Conservation (phyloP, 306 rosid genomes). For the Quercus mongolica region DNA sequence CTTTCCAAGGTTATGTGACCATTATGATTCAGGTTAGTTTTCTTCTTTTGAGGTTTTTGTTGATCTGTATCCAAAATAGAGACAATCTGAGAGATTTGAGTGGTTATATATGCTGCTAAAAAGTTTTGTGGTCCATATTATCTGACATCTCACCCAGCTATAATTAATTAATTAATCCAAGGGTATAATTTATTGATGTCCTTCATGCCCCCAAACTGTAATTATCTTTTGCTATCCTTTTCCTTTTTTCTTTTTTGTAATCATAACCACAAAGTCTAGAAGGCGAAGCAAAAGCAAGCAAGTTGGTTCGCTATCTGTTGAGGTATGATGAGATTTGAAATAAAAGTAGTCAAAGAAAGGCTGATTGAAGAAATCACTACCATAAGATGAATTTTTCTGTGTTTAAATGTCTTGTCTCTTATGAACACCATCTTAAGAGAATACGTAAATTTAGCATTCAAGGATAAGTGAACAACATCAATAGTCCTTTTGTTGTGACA, state of each 20-base stretch:
- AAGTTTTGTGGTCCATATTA: neutral
- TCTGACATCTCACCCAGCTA: neutral
- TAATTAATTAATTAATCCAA: neutral
- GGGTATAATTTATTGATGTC: neutral
- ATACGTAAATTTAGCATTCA: neutral
- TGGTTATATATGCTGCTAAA: neutral
- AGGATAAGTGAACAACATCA: neutral
- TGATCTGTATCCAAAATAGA: neutral
- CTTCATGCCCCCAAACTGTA: neutral
- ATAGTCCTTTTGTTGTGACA: neutral
- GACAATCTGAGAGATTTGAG: neutral
- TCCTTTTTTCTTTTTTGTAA: neutral
- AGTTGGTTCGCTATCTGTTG: neutral
- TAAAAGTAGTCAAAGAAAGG: neutral
- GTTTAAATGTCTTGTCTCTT: neutral
- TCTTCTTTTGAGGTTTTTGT: neutral
- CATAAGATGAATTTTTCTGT: neutral
- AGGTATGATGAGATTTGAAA: neutral
- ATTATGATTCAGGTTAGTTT: neutral
- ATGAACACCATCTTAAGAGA: neutral
- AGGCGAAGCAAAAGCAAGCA: neutral
- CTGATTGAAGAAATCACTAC: neutral
- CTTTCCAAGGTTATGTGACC: neutral
- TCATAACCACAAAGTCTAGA: neutral
- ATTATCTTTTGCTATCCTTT: too few relatives aligned